These are phyloP conservation scores for Scopulariopsis brevicaulis DNA, from an alignment of 2,329 filamentous ascomycete species.

Conservation along the genomic window DNA sequence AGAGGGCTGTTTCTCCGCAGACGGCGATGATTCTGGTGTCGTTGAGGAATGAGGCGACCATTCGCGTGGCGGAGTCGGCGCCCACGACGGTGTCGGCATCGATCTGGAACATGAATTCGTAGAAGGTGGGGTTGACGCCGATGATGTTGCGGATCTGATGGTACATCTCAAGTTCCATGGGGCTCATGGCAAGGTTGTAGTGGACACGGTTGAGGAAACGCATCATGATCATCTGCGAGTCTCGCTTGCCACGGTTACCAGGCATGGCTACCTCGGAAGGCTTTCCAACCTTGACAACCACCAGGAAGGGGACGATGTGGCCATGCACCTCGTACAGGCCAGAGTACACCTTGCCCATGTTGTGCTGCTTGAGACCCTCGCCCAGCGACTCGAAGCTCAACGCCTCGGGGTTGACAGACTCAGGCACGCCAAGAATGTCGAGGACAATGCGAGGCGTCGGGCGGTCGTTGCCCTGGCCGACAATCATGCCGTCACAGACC, in stretches of 20 bases:
- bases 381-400: slow-evolving; percentile 94
- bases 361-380: slow-evolving; percentile 94
- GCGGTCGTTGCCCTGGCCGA: slow-evolving; percentile 93
- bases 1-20: slow-evolving; percentile 88
- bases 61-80: slow-evolving; percentile 77
- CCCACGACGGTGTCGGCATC: slow-evolving; percentile 95
- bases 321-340: slow-evolving; percentile 96
- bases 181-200: slow-evolving; percentile 94
- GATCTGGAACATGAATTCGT: slow-evolving; percentile 93
- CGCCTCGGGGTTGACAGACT: slow-evolving; percentile 87
- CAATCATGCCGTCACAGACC: slow-evolving; percentile 98
- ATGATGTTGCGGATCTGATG: slow-evolving; percentile 99
- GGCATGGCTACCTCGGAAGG: slow-evolving; percentile 90
- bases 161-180: slow-evolving; percentile 94
- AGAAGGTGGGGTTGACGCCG: slow-evolving; percentile 95
- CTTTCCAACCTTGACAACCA: slow-evolving; percentile 95
- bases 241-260: slow-evolving; percentile 97
- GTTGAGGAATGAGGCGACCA: slow-evolving; percentile 81
- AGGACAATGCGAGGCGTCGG: slow-evolving; percentile 92
- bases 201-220: slow-evolving; percentile 98
- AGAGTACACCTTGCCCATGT: slow-evolving; percentile 98
- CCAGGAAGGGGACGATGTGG: slow-evolving; percentile 94
- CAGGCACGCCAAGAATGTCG: slow-evolving; percentile 90
- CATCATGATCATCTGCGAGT: slow-evolving; percentile 98
- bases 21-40: slow-evolving; percentile 90